These are phyloP conservation scores for Parascedosporium putredinis DNA, from an alignment of 2,329 filamentous ascomycete genomes.

Conservation along the genomic window DNA sequence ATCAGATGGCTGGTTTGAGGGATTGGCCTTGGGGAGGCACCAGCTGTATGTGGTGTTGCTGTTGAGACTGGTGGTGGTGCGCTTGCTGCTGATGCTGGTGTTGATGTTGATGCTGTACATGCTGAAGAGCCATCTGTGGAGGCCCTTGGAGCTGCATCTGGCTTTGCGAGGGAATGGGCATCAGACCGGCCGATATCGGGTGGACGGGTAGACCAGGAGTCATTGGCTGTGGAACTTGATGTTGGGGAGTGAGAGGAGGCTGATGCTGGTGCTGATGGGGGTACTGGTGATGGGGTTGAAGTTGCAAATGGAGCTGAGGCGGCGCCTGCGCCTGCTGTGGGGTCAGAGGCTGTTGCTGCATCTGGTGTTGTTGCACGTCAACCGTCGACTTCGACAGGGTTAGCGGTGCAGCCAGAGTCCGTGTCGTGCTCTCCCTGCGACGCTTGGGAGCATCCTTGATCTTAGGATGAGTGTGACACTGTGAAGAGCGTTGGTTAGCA, in stretches of 20 bases:
- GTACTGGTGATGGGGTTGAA: constrained; percentile 12
- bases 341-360: constrained; percentile 20
- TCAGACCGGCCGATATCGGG: background rate
- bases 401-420: constrained; percentile 28
- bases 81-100: constrained; percentile 4
- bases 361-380: constrained; percentile 25
- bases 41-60: constrained; percentile 15
- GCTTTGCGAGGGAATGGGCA: constrained; percentile 1
- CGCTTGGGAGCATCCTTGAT: constrained; percentile 62
- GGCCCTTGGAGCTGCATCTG: constrained; percentile 4
- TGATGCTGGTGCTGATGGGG: constrained; percentile 11
- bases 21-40: constrained; percentile 8
- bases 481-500: constrained; percentile 15
- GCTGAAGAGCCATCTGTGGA: background rate
- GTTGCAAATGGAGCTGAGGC: constrained; percentile 3
- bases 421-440: constrained; percentile 48
- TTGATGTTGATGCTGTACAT: background rate
- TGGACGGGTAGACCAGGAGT: background rate
- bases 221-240: constrained; percentile 10
- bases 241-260: background rate
- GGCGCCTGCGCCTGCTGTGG: constrained; percentile 23
- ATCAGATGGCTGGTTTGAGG: constrained; percentile 10
- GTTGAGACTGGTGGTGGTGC: constrained; percentile 9
- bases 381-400: constrained; percentile 36
- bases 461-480: constrained; percentile 65